Conservation (phyloP, 2,329 filamentous ascomycete species). For the Diaporthe capsici region DNA sequence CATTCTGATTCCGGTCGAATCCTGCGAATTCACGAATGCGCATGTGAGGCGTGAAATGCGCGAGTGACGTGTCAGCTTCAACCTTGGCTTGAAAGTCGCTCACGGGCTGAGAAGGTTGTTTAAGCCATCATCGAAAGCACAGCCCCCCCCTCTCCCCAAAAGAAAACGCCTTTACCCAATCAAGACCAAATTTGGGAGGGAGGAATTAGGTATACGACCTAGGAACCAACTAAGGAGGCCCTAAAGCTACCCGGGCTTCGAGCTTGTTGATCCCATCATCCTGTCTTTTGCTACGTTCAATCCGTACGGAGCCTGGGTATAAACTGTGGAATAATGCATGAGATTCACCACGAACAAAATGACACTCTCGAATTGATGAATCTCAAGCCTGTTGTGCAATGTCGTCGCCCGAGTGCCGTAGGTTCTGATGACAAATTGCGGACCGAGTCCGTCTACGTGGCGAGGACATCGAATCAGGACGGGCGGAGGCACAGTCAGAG, state of each 20-base stretch:
- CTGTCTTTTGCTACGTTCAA: not conserved
- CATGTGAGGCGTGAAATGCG: not conserved
- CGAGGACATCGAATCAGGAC: not conserved
- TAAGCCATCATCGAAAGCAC: not conserved
- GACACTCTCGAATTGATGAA: not conserved
- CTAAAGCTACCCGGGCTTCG: not conserved
- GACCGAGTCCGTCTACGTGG: not conserved
- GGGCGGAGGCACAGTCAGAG: not conserved
- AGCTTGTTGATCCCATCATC: not conserved
- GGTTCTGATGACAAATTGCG: not conserved
- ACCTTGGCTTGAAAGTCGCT: not conserved
- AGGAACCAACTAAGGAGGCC: no score
- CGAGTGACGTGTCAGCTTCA: not conserved
- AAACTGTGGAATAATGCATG: not conserved
- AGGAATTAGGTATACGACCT: not conserved
- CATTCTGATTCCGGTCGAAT: not conserved
- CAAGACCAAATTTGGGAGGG: not conserved
- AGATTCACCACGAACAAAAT: not conserved
- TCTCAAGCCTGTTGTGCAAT: not conserved
- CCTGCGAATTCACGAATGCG: not conserved
- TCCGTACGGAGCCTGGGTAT: not conserved
- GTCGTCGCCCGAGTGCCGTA: not conserved
- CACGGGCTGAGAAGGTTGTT: not conserved
- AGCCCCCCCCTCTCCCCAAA: not conserved
- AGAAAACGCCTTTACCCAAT: not conserved